Base-by-base conservation (phyloP, 192 early-diverging fungal genomes). In the Spizellomyces punctatus region DNA sequence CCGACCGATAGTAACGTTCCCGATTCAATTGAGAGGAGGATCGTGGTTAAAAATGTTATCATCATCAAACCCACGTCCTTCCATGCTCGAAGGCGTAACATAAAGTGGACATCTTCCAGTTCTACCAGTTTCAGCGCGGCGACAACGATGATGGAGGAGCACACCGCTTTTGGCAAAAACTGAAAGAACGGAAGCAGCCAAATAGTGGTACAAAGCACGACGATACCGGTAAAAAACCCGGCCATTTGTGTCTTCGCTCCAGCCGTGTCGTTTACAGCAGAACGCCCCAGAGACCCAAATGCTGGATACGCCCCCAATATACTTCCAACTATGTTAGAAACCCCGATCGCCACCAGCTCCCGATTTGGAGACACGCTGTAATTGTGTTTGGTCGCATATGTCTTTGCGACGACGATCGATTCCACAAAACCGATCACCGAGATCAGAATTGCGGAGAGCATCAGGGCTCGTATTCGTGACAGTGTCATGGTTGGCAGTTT, bases 361-460 rank as follows among this genome's bases (percentile, higher is more conserved):
- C 97, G 90, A 73, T 99, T 99, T 9, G 96, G 91, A 12, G 92
- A 94, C 49, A 98, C 91, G 7, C 90, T 80, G 72, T 98, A 97
- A 78, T 95, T 93, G 82, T 96, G 92, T 57, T 92, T 88, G 63
- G 88, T 89, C 0, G 95, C 90, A 76, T 95, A 98, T 36, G 93
- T 93, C 73, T 97, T 95, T 5, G 95, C 90, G 17, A 96, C 91
- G 36, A 92, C 95, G 71, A 99, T 92, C 21, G 94, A 93, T 80
- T 99, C 97, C 21, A 99, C 96, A 74, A 99, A 96, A 5, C 97
- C 97, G 71, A 99, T 92, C 76, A 98, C 89, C 47, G 97, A 91
- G 61, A 98, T 95, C 17, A 97, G 83, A 59, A 93, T 91, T 4
- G 93, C 87, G 4, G 92, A 91, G 14, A 95, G 84, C 65, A 96